These are phyloP conservation scores for Scleroderma citrinum DNA, from an alignment of 768 basidiomycete genomes.

Conservation along the genomic window DNA sequence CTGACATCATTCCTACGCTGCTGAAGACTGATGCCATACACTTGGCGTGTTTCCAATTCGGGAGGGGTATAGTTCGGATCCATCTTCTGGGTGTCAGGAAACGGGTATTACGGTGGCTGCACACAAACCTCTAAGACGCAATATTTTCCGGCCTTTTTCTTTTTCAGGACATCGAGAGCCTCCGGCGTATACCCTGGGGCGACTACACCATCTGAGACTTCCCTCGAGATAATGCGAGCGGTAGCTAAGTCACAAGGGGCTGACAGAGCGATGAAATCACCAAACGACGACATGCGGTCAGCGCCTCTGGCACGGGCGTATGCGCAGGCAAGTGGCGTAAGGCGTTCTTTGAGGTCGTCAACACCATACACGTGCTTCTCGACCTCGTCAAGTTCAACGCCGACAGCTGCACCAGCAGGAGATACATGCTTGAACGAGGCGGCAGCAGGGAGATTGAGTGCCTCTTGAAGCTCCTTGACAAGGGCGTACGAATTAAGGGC, in stretches of 20 bases:
- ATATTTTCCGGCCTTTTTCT: constrained; percentile 99
- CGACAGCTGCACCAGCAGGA: constrained; percentile 94
- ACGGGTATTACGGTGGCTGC: not conserved
- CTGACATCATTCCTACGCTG: constrained; percentile 88
- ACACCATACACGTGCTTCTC: constrained; percentile 96
- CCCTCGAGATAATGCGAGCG: constrained; percentile 95
- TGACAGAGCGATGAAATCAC: constrained; percentile 96
- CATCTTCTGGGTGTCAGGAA: constrained; percentile 50
- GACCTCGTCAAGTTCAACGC: constrained; percentile 69
- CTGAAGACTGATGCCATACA: constrained; percentile 86
- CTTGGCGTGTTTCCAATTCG: constrained; percentile 86
- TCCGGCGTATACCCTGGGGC: constrained; percentile 88
- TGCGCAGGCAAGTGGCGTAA: constrained; percentile 85
- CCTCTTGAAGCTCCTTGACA: constrained; percentile 88
- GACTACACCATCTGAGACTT: constrained; percentile 97
- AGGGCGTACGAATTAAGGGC: constrained; percentile 96
- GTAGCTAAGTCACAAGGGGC: constrained; percentile 90
- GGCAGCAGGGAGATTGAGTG: constrained; percentile 85
- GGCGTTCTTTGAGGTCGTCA: constrained; percentile 85
- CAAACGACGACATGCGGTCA: constrained; percentile 99
- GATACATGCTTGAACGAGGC: constrained; percentile 99
- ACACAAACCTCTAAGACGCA: constrained; percentile 84
- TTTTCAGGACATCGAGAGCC: constrained; percentile 83
- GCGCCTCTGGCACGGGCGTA: constrained; percentile 98
- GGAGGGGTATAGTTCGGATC: constrained; percentile 78